Evolutionary conservation across 495 filamentous ascomycete species (phyloP), one percentile per base, ranked within the genome.

Genomic region (Aspergillus haitiensis): DNA sequence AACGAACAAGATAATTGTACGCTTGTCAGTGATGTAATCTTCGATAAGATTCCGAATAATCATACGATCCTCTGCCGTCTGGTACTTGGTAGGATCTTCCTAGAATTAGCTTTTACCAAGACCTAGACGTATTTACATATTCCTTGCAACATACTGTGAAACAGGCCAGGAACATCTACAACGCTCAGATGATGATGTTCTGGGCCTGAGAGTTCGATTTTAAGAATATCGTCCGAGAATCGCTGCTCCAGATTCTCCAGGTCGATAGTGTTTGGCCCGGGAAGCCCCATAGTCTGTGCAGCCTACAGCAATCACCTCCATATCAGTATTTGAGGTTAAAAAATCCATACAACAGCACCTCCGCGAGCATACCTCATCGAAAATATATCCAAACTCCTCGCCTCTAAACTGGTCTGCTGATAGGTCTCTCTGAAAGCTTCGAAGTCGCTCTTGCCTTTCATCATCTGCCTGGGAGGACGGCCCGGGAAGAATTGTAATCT

Each of bases 101-200:
- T 34, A 12, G 3, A 46, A 16, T 46, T 13, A 46, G 42, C 7
- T 3, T 16, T 46, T 27, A 27, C 21, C 37, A 0, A n/a, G 3
- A 40, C 31, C 40, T 50, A 9, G 13, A 46, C 11, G 27, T 52
- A 50, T 34, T n/a, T 7, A 13, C 18, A 31, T 2, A 34, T 37
- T 11, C 12, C 15, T 31, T 10, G 0, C 6, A 42, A 64, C 58
- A 60, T 64, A 72, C 74, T 79, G 35, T 74, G 55, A 37, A 84
- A 80, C 11, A 84, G 65, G 0, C 82, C 82, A 5, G 82, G 82
- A 34, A 85, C 72, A 60, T 84, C 82, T 45, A 84, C 70, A 35
- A 84, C 70, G 48, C 72, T 84, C 34, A 85, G 75, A 45, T 81
- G 75, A 16, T 70, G 61, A 18, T 78, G 69, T 1, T 72, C 48